Evolutionary conservation across 2,329 filamentous ascomycete genomes (phyloP).

Genomic region (Fusarium oligoseptatum): DNA sequence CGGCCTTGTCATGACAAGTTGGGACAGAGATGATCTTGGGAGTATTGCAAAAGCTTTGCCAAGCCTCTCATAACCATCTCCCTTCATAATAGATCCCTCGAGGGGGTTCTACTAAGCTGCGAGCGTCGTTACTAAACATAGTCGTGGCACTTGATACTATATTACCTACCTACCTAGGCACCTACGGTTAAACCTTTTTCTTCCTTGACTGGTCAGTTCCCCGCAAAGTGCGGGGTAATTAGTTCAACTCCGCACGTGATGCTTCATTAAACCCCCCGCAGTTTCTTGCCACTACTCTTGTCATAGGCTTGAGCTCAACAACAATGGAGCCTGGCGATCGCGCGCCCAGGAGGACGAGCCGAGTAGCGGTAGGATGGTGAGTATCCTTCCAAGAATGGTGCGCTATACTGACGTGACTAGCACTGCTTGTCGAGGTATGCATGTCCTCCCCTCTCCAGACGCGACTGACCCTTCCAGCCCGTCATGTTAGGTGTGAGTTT

Average conservation of each 20-base stretch:
- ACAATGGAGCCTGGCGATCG: conserved; percentile 3
- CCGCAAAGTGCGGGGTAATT: conserved; percentile 4
- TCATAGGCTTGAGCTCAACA: background rate
- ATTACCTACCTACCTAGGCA: too few relatives aligned
- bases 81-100: too few relatives aligned
- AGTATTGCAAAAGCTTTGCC: too few relatives aligned
- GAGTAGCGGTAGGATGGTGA: conserved; percentile 33
- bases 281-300: background rate
- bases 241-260: background rate
- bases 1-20: too few relatives aligned
- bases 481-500: conserved; percentile 1
- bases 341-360: conserved; percentile 11
- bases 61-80: too few relatives aligned
- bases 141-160: too few relatives aligned
- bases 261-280: background rate
- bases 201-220: background rate
- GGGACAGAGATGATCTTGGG: too few relatives aligned
- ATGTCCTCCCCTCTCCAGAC: background rate
- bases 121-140: too few relatives aligned
- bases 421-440: conserved; percentile 6
- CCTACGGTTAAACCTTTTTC: too few relatives aligned
- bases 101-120: too few relatives aligned
- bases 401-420: background rate
- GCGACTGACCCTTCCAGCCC: background rate
- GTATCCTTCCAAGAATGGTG: rapidly evolving